A percentile compares a stretch with the other conserved stretches of the same genome.
phyloP scores from a whole-genome alignment of 306 rosid species.

The Quercus parvula region DNA sequence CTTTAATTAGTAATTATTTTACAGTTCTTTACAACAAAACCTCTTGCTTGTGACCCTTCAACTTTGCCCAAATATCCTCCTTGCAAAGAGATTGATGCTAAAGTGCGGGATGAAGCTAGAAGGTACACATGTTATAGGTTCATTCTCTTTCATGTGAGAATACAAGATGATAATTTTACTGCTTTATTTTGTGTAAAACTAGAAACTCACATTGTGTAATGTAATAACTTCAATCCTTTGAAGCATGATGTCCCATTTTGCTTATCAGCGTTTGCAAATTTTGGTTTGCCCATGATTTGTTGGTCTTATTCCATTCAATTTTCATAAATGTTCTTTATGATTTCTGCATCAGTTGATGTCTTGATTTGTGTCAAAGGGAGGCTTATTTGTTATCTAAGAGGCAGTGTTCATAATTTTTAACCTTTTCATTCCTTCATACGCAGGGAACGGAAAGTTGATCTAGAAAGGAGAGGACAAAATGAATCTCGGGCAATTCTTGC shows the following conservation, averaged over 20 bases:
- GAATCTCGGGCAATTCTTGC: slow-evolving; percentile 33
- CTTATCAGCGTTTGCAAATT: background rate
- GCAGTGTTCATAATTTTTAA: slow-evolving; percentile 4
- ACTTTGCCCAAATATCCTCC: slow-evolving; percentile 88
- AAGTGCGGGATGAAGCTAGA: slow-evolving; percentile 61
- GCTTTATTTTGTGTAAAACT: background rate
- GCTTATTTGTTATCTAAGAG: slow-evolving; percentile 4
- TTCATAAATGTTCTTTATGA: slow-evolving; percentile 1
- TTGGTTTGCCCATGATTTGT: background rate
- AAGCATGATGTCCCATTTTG: background rate
- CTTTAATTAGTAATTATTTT: slow-evolving; percentile 19
- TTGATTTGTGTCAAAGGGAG: slow-evolving; percentile 6
- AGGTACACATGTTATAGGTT: slow-evolving; percentile 52
- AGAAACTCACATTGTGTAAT: background rate
- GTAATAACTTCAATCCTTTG: slow-evolving; percentile 8
- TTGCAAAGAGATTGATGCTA: slow-evolving; percentile 89
- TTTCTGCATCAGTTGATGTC: slow-evolving; percentile 13
- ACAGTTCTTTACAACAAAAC: slow-evolving; percentile 76
- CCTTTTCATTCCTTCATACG: slow-evolving; percentile 14
- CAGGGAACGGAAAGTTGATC: slow-evolving; percentile 41
- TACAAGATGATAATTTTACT: background rate
- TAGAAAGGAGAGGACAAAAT: slow-evolving; percentile 45
- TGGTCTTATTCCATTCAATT: slow-evolving; percentile 8
- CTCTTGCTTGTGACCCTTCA: slow-evolving; percentile 85
- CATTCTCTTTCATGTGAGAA: background rate